Percentiles rank a stretch among this genome's conserved stretches.
Conservation (phyloP, 2,329 filamentous ascomycete genomes). For the Phymatotrichopsis omnivora region DNA sequence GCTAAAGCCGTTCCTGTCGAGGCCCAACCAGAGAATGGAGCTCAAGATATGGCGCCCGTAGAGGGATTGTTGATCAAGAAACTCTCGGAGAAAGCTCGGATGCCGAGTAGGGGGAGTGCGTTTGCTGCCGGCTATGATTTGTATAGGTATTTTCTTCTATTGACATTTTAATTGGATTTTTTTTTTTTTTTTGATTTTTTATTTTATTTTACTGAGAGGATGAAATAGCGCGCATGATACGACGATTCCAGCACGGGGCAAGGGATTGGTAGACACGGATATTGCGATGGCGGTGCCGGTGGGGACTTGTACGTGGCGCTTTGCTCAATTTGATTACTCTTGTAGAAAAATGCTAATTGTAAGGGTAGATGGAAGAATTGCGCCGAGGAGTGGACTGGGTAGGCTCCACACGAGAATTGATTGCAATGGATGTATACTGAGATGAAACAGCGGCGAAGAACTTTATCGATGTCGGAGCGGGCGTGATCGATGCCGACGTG, state of each 20-base stretch:
- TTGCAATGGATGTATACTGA: conserved; percentile 12
- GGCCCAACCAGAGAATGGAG: conserved; percentile 7
- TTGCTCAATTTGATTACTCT: not conserved
- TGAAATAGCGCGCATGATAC: conserved; percentile 50
- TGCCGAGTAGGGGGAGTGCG: conserved; percentile 79
- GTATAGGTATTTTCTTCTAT: conserved; percentile 46
- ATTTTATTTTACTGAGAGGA: not conserved
- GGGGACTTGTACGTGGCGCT: conserved; percentile 79
- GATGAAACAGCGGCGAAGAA: conserved; percentile 60
- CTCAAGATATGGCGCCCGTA: too few relatives aligned
- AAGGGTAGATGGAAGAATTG: conserved; percentile 23
- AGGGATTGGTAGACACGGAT: conserved; percentile 80
- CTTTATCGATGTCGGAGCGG: conserved; percentile 91
- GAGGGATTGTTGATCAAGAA: conserved; percentile 86
- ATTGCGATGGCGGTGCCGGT: conserved; percentile 83
- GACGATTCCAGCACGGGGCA: conserved; percentile 68
- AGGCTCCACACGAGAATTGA: too few relatives aligned
- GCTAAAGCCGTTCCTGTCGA: conserved; percentile 5
- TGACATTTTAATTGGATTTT: not conserved
- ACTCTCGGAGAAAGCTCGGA: conserved; percentile 64
- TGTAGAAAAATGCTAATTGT: not conserved
- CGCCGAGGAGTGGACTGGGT: conserved; percentile 25
- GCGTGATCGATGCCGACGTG: conserved; percentile 85
- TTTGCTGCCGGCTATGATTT: conserved; percentile 92
- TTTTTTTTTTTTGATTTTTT: not conserved